Conservation (phyloP, 495 filamentous ascomycete genomes). For the Penicillium silybi region DNA sequence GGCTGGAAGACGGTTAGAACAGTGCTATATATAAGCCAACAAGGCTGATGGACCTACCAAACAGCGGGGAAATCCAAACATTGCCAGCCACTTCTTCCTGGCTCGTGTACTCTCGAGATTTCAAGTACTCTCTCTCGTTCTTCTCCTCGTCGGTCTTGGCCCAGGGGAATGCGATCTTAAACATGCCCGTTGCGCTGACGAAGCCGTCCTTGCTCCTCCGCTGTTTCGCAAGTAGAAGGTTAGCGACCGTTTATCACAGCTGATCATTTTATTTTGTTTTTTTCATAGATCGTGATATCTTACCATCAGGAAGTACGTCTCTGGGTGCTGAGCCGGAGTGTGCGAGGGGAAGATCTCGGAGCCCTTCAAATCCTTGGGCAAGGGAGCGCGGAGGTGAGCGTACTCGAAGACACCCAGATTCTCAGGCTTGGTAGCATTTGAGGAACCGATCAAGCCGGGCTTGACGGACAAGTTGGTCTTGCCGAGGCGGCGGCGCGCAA, state of each 20-base stretch:
- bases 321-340: conserved; percentile 54
- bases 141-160: conserved; percentile 81
- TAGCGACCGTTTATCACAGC: not conserved
- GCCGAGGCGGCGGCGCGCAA: conserved; percentile 79
- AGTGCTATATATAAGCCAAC: conserved; percentile 5
- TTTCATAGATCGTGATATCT: conserved; percentile 13
- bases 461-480: conserved; percentile 88
- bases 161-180: conserved; percentile 97
- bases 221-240: conserved; percentile 32
- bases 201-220: conserved; percentile 91
- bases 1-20: conserved; percentile 45
- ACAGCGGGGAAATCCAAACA: conserved; percentile 85
- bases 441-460: conserved; percentile 57
- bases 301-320: conserved; percentile 95
- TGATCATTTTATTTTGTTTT: too few relatives aligned
- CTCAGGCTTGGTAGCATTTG: conserved; percentile 63
- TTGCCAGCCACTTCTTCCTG: conserved; percentile 93
- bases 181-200: conserved; percentile 97
- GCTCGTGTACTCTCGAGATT: conserved; percentile 69
- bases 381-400: conserved; percentile 85
- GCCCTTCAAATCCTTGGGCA: conserved; percentile 78
- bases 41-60: conserved; percentile 52
- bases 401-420: conserved; percentile 88
- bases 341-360: conserved; percentile 86
- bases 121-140: conserved; percentile 81